phyloP scores from a whole-genome alignment of 345 rosid genomes.

The Hibiscus tridactylites region DNA sequence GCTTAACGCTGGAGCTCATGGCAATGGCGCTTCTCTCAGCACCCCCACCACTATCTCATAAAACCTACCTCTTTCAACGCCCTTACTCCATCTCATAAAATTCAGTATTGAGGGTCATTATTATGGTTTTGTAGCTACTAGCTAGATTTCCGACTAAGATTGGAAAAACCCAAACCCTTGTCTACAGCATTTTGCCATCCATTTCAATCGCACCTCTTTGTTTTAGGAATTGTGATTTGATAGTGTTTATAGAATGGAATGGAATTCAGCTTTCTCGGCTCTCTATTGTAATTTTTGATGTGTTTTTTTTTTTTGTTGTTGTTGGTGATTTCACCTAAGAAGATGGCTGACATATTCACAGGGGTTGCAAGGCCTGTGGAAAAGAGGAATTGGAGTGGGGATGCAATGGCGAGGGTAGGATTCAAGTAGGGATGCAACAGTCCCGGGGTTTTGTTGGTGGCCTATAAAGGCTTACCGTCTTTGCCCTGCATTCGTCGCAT shows the following conservation, averaged over 20 bases:
- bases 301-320: no score
- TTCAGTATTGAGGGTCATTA: no score
- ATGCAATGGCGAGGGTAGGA: no score
- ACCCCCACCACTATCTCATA: neutral
- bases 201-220: no score
- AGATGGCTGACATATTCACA: constrained; percentile 17
- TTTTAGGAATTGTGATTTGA: neutral
- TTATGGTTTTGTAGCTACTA: no score
- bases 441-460: constrained; percentile 99
- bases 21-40: constrained; percentile 8
- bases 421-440: constrained; percentile 97
- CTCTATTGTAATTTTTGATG: neutral
- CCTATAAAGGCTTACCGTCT: constrained; percentile 96
- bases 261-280: neutral
- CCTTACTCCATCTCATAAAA: no score
- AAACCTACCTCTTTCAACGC: constrained; percentile 12
- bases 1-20: neutral
- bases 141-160: no score
- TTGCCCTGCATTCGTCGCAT: constrained; percentile 77
- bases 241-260: neutral
- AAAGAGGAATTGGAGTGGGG: constrained; percentile 51
- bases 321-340: neutral
- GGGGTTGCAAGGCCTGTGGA: constrained; percentile 83
- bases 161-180: no score
- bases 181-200: no score